These are phyloP conservation scores for Schoenoplectus triqueter DNA, from an alignment of 202 grass and related monocot genomes.

Conservation along the genomic window DNA sequence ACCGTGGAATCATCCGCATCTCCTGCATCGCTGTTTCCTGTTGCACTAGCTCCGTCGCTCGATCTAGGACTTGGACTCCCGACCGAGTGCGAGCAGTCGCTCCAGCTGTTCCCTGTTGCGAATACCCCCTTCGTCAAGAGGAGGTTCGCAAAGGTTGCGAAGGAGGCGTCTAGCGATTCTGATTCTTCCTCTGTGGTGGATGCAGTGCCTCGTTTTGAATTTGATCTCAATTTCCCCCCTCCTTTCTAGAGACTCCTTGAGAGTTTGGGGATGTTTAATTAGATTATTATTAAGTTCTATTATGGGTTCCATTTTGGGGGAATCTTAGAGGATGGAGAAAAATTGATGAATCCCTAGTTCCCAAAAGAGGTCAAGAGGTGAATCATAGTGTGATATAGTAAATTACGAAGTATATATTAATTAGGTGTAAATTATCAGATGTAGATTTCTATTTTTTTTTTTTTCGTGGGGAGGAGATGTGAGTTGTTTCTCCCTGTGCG, in stretches of 20 bases:
- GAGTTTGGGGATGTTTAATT: constrained; percentile 1
- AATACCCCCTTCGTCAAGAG: constrained; percentile 28
- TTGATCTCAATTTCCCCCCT: constrained; percentile 77
- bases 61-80: constrained; percentile 51
- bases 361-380: constrained; percentile 14
- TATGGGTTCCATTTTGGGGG: constrained; percentile 41
- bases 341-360: neutral
- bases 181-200: constrained; percentile 77
- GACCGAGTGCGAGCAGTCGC: constrained; percentile 42
- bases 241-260: constrained; percentile 19
- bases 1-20: constrained; percentile 69
- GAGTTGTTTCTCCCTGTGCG: constrained; percentile 11
- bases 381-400: neutral
- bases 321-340: constrained; percentile 41
- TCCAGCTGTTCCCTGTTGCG: constrained; percentile 57
- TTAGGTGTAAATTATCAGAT: constrained; percentile 31
- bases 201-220: constrained; percentile 48
- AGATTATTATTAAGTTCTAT: constrained; percentile 1
- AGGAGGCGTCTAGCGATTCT: constrained; percentile 67
- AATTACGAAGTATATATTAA: constrained; percentile 30
- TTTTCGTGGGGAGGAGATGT: constrained; percentile 18
- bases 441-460: neutral
- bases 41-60: constrained; percentile 38
- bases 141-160: constrained; percentile 13
- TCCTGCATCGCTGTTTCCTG: neutral